Evolutionary conservation across 1,284 basidiomycete species (phyloP).

Genomic region (Pseudozyma pruni): DNA sequence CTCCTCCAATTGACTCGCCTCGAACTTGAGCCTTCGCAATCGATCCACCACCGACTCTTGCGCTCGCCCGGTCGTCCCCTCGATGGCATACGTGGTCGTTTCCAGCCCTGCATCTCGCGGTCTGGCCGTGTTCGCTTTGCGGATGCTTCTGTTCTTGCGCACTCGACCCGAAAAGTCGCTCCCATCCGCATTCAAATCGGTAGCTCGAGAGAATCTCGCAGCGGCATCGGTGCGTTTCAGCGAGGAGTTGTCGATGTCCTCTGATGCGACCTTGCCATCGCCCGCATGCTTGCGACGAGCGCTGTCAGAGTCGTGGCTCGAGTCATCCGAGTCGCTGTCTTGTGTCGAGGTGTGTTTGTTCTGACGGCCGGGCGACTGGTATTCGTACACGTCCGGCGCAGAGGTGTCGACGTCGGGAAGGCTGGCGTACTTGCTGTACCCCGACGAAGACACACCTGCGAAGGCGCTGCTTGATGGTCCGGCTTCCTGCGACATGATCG

Average conservation of each 20-base stretch:
- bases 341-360: too few relatives aligned
- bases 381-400: constrained; percentile 46
- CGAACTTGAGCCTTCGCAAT: constrained; percentile 44
- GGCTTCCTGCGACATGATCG: constrained; percentile 20
- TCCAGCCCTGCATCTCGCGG: constrained; percentile 42
- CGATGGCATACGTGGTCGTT: constrained; percentile 34
- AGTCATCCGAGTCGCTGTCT: constrained; percentile 13
- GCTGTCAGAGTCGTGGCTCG: constrained; percentile 26
- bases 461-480: background rate
- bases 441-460: background rate
- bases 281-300: constrained; percentile 33
- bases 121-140: constrained; percentile 4
- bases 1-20: constrained; percentile 42
- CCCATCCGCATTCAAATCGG: constrained; percentile 9
- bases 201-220: constrained; percentile 30
- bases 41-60: constrained; percentile 31
- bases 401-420: constrained; percentile 43
- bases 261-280: constrained; percentile 10
- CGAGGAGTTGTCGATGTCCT: constrained; percentile 32
- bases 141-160: background rate
- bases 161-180: constrained; percentile 37
- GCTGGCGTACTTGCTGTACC: constrained; percentile 42
- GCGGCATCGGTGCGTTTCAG: constrained; percentile 26
- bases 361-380: constrained; percentile 8
- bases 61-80: background rate